Conservation (phyloP, 495 filamentous ascomycete species). For the Podospora sp. region DNA sequence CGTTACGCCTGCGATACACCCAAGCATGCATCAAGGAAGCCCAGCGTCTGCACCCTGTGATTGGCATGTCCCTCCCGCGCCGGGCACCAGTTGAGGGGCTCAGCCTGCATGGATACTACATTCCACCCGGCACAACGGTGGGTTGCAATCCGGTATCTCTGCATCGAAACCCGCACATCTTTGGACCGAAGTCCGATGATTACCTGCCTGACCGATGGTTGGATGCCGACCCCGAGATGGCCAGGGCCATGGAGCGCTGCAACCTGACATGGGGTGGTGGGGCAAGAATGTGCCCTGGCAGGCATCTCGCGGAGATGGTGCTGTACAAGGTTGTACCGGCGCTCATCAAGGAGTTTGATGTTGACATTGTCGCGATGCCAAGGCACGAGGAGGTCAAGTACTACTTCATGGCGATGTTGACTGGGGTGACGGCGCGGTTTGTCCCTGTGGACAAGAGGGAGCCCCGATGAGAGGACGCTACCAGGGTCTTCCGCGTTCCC, state of each 20-base stretch:
- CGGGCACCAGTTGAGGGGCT: constrained; percentile 55
- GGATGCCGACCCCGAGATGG: constrained; percentile 25
- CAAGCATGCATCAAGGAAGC: constrained; percentile 65
- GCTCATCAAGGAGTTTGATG: constrained; percentile 62
- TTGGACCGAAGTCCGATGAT: constrained; percentile 45
- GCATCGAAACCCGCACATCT: constrained; percentile 56
- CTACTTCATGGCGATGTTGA: constrained; percentile 47
- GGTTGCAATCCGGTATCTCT: constrained; percentile 64
- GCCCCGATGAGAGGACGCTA: no score
- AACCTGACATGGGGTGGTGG: constrained; percentile 65
- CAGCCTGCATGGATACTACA: constrained; percentile 49
- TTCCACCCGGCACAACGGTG: constrained; percentile 58
- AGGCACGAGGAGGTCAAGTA: constrained; percentile 26
- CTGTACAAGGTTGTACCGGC: constrained; percentile 65
- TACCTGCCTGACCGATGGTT: constrained; percentile 54
- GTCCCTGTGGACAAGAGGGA: constrained; percentile 7
- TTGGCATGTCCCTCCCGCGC: constrained; percentile 59
- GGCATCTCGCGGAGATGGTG: constrained; percentile 65
- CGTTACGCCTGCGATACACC: constrained; percentile 50
- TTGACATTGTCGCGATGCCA: constrained; percentile 34
- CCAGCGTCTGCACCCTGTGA: constrained; percentile 61
- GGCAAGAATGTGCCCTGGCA: constrained; percentile 67
- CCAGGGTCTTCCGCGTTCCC: no score
- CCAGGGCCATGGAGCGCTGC: constrained; percentile 46
- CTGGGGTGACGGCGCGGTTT: constrained; percentile 39